Percentiles rank a stretch among this genome's conserved stretches.
Evolutionary conservation across 306 rosid genomes (phyloP).

Genomic region (Carpinus fangiana): DNA sequence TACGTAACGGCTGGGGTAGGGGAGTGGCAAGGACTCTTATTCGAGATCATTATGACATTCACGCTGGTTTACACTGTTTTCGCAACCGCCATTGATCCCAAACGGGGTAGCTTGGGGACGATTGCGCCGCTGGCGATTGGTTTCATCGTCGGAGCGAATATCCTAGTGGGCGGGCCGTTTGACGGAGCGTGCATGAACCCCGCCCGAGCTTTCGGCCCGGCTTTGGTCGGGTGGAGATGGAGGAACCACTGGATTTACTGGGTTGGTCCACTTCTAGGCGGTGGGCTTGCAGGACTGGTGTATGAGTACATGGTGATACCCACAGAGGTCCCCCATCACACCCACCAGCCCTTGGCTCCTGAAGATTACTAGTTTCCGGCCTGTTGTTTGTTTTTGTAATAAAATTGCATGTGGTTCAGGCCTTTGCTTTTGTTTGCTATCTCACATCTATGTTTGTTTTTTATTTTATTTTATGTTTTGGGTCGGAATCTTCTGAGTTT

Average conservation of each 20-base stretch:
- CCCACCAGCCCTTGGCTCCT: constrained; percentile 91
- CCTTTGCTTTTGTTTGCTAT: constrained; percentile 7
- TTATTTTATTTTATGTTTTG: neutral
- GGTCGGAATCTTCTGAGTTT: neutral
- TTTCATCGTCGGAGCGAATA: constrained; percentile 79
- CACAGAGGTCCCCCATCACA: constrained; percentile 56
- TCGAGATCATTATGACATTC: constrained; percentile 80
- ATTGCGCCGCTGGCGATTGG: constrained; percentile 85
- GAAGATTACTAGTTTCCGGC: constrained; percentile 66
- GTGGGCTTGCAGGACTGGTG: constrained; percentile 71
- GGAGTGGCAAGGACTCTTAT: constrained; percentile 52
- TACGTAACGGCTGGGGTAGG: constrained; percentile 53
- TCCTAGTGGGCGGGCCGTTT: constrained; percentile 83
- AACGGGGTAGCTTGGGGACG: constrained; percentile 63
- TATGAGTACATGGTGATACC: constrained; percentile 85
- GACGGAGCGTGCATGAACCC: constrained; percentile 99
- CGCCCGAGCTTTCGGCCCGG: constrained; percentile 90
- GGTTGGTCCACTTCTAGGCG: constrained; percentile 89
- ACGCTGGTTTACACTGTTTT: constrained; percentile 74
- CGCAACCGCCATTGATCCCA: constrained; percentile 91
- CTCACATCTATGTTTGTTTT: constrained; percentile 16
- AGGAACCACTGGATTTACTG: constrained; percentile 86
- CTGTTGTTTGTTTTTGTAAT: neutral
- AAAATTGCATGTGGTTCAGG: neutral
- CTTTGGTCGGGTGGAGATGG: constrained; percentile 95